phyloP scores from a whole-genome alignment of 2,329 filamentous ascomycete species.

The Akanthomyces muscarius region DNA sequence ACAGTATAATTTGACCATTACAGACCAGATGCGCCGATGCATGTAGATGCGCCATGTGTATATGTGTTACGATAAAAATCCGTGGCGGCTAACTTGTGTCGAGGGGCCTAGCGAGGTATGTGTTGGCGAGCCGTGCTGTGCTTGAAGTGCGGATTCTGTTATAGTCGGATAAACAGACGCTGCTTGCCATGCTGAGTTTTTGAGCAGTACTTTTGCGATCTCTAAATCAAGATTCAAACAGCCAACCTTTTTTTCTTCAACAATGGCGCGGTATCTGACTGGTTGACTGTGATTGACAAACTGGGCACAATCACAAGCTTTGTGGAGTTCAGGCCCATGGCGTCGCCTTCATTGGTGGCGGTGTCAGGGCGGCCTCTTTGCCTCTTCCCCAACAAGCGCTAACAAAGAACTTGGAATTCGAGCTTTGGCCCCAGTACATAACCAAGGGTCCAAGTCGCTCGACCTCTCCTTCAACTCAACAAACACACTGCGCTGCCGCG shows the following conservation, averaged over 20 bases:
- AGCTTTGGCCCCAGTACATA: not conserved
- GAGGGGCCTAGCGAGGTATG: too few relatives aligned
- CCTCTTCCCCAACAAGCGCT: slow-evolving; percentile 15
- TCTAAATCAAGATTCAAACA: not conserved
- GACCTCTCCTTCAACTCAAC: not conserved
- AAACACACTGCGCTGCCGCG: not conserved
- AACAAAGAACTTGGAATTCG: slow-evolving; percentile 6
- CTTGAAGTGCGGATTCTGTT: too few relatives aligned
- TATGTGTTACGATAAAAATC: not conserved
- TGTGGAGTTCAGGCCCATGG: slow-evolving; percentile 15
- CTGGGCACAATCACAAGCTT: slow-evolving; percentile 14
- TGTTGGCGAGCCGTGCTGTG: too few relatives aligned
- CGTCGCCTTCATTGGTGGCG: slow-evolving; percentile 12
- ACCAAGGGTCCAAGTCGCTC: not conserved
- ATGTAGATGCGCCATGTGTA: not conserved
- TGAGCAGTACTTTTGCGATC: not conserved
- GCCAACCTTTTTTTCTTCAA: not conserved
- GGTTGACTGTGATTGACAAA: not conserved
- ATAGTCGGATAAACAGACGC: too few relatives aligned
- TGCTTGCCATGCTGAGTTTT: too few relatives aligned
- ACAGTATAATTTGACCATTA: not conserved
- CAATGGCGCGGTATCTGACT: not conserved
- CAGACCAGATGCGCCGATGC: not conserved
- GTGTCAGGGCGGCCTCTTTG: slow-evolving; percentile 16
- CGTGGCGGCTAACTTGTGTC: not conserved